Base-by-base conservation (phyloP, 345 rosid genomes). In the Murraya koenigii region DNA sequence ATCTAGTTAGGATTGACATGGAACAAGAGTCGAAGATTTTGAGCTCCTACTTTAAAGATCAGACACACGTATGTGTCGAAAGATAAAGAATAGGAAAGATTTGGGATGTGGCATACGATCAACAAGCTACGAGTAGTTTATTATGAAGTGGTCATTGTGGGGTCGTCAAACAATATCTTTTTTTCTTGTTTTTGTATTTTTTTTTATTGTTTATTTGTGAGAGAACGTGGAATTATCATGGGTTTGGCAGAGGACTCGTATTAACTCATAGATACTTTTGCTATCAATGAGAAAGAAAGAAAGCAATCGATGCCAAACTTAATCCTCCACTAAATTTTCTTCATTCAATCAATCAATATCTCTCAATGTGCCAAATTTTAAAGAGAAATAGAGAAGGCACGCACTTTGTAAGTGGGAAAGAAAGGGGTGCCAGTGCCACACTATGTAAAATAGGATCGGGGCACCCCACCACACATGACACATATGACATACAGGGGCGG, bases 191-290 rank as follows among this genome's bases (percentile, higher is more conserved):
- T 28, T 28, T 30, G 25, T 30, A 14, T 8, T 59, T 36, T 55
- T 47, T 1, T 52, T 2, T 2, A 0, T 2, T 2, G 35, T 44
- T 71, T n/a, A 15, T 0, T 19, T 13, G 7, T 26, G 61, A 69
- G 73, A 71, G 47, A 11, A 13, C 2, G 8, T 60, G 44, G 82
- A 30, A 28, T 25, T 47, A 65, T 80, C 39, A 66, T 77, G 81
- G 76, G 81, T 77, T 83, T 26, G 83, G 81, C 71, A 65, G 36
- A 55, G 65, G 78, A 78, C 38, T 20, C 66, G 66, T 33, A 59
- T 5, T 5, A 72, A 30, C 17, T 7, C 47, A 74, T 3, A 49
- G 74, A 78, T 75, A 22, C 67, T 15, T 54, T 75, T 55, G 70
- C 74, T 54, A 74, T 70, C 75, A 79, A 77, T 71, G 35, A 69